Base-by-base conservation (phyloP, 805 yeast genomes). In the Cyberlindnera nakhonratchasimensis region DNA sequence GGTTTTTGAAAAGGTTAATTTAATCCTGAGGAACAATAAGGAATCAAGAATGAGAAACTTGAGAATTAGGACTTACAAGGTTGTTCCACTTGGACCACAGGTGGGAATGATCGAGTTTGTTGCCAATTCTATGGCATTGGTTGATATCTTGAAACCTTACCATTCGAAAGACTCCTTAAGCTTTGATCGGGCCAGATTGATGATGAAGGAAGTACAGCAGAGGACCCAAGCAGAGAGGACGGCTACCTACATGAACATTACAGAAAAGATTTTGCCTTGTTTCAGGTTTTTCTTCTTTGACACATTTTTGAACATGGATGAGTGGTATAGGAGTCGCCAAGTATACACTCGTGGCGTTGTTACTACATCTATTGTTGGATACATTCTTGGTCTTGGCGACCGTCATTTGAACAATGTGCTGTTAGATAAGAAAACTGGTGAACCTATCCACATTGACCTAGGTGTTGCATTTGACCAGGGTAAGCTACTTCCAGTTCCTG, bases 401-500 rank as follows among this genome's bases (percentile, higher is more conserved):
- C 70, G 99, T 22, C 99, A 93, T 62, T 78, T 95, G 59, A 89
- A 89, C 60, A 93, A 93, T 59, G 82, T 93, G 29, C 63, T 93
- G 35, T 58, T 93, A n/a, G 97, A 93, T 60, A 70, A 71, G 37
- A 56, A 61, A n/a, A 74, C 86, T 0, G 98, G 98, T 0, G 96
- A 90, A 53, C 95, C 96, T 0, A 81, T 93, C 20, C 99, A 95
- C 59, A 95, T 93, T 52, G 99, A 93, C 62, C 66, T 93, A 14
- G 99, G 99, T 0, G 90, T 93, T 34, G 95, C 98, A 0, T 93
- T 93, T 66, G 99, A 93, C 60, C 96, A 89, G 55, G 99, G 98
- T 1, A 80, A 76, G 53, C 64, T 80, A 12, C 67, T 93, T 29
- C 82, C 91, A 0, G 76, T 91, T 8, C 99, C 99, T 0, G 99